Evolutionary conservation across 1,284 basidiomycete genomes (phyloP).

Genomic region (Neotropicomus parvogracilis): DNA sequence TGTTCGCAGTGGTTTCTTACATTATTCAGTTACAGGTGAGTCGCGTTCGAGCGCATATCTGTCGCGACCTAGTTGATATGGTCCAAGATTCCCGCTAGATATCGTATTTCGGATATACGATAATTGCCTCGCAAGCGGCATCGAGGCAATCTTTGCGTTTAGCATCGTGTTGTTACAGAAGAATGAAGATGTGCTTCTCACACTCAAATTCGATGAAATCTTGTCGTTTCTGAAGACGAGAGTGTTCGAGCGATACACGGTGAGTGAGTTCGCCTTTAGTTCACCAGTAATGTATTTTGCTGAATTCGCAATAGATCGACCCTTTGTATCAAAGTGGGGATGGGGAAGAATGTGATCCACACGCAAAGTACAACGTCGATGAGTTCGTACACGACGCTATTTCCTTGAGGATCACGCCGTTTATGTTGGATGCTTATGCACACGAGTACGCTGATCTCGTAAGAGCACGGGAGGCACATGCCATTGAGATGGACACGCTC

Average conservation of each 20-base stretch:
- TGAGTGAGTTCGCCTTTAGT: slow-evolving; percentile 18
- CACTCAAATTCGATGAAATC: slow-evolving; percentile 87
- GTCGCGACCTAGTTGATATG: slow-evolving; percentile 9
- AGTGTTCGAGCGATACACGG: slow-evolving; percentile 82
- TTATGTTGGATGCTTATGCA: slow-evolving; percentile 87
- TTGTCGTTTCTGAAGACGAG: slow-evolving; percentile 75
- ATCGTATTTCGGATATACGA: slow-evolving; percentile 95
- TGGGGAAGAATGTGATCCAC: slow-evolving; percentile 31
- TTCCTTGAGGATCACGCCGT: slow-evolving; percentile 79
- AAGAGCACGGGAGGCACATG: slow-evolving; percentile 70
- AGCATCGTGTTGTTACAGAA: slow-evolving; percentile 83
- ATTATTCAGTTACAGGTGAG: slow-evolving; percentile 88
- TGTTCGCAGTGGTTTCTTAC: slow-evolving; percentile 98
- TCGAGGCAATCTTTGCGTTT: slow-evolving; percentile 96
- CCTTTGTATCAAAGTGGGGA: slow-evolving; percentile 18
- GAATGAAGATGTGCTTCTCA: slow-evolving; percentile 78
- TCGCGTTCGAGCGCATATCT: slow-evolving; percentile 9
- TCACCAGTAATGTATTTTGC: neutral
- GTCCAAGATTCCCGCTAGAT: slow-evolving; percentile 85
- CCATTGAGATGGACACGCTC: slow-evolving; percentile 76
- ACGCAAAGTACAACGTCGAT: slow-evolving; percentile 59
- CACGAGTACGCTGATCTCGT: slow-evolving; percentile 81
- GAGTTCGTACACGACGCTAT: slow-evolving; percentile 85
- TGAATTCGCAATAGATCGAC: slow-evolving; percentile 24
- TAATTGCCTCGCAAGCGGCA: slow-evolving; percentile 92